phyloP scores from a whole-genome alignment of 805 yeast species.

The Brettanomyces sp. region DNA sequence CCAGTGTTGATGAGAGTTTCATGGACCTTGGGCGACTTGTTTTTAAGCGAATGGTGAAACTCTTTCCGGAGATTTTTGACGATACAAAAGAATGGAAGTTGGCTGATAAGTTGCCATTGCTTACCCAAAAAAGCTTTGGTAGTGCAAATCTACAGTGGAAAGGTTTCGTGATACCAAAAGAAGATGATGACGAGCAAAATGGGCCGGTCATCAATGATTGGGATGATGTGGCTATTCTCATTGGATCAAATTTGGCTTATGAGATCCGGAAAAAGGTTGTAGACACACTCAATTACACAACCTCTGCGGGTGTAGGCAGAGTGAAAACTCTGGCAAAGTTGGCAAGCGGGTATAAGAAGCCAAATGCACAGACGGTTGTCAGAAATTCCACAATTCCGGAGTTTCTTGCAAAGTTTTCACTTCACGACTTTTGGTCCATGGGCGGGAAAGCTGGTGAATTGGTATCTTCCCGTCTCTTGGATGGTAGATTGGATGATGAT shows the following conservation, averaged over 20 bases:
- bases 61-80: conserved; percentile 38
- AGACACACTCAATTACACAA: conserved; percentile 61
- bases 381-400: conserved; percentile 34
- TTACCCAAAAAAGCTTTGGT: conserved; percentile 19
- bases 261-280: conserved; percentile 46
- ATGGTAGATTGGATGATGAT: conserved; percentile 10
- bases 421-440: conserved; percentile 78
- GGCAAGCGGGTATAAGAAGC: conserved; percentile 79
- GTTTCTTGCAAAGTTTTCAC: conserved; percentile 53
- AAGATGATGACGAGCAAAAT: conserved; percentile 10
- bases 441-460: conserved; percentile 82
- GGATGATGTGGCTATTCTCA: conserved; percentile 67
- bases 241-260: conserved; percentile 55
- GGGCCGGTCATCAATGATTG: conserved; percentile 37
- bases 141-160: conserved; percentile 16
- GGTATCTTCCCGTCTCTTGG: conserved; percentile 34
- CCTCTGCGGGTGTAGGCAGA: conserved; percentile 80
- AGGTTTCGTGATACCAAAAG: conserved; percentile 18
- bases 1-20: conserved; percentile 91
- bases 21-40: conserved; percentile 71
- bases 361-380: conserved; percentile 76
- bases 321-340: conserved; percentile 76
- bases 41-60: conserved; percentile 29
- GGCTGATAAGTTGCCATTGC: conserved; percentile 10
- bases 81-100: neutral